Percentiles rank a stretch among this genome's conserved stretches.
Evolutionary conservation across 371 early-diverging fungal species (phyloP).

Genomic region (Mucor saturninus): DNA sequence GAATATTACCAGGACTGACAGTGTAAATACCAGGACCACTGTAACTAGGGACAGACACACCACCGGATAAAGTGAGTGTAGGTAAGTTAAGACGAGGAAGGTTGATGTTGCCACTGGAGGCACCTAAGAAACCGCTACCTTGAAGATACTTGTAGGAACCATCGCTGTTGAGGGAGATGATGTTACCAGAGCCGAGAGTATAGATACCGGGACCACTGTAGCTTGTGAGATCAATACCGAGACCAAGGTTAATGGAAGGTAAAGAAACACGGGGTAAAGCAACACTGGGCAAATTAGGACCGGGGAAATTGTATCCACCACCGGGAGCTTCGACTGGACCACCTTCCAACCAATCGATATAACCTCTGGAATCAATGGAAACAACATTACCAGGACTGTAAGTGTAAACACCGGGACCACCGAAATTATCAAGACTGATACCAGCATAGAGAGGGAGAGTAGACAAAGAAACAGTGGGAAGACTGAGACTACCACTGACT

Average conservation of each 20-base stretch:
- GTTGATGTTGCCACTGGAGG: not conserved
- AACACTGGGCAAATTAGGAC: not conserved
- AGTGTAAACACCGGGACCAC: conserved; percentile 17
- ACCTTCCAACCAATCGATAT: not conserved
- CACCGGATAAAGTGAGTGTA: not conserved
- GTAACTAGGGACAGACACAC: not conserved
- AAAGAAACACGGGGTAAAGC: not conserved
- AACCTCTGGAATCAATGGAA: conserved; percentile 5
- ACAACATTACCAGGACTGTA: conserved; percentile 4
- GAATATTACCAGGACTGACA: conserved; percentile 3
- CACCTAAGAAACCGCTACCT: conserved; percentile 5
- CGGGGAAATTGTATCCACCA: not conserved
- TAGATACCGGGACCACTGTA: conserved; percentile 16
- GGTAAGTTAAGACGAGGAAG: not conserved
- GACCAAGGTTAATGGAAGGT: not conserved
- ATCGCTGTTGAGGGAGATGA: not conserved
- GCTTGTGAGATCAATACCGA: not conserved
- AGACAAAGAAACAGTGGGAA: not conserved
- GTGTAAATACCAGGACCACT: not conserved
- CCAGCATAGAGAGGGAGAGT: not conserved
- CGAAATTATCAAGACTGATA: not conserved
- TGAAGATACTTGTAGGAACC: conserved; percentile 7
- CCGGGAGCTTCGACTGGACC: not conserved
- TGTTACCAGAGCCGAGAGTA: conserved; percentile 1
- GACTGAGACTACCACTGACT: not conserved